These are phyloP conservation scores for Blepharisma undulans DNA, from an alignment of 169 alveolate genomes.

Conservation along the genomic window DNA sequence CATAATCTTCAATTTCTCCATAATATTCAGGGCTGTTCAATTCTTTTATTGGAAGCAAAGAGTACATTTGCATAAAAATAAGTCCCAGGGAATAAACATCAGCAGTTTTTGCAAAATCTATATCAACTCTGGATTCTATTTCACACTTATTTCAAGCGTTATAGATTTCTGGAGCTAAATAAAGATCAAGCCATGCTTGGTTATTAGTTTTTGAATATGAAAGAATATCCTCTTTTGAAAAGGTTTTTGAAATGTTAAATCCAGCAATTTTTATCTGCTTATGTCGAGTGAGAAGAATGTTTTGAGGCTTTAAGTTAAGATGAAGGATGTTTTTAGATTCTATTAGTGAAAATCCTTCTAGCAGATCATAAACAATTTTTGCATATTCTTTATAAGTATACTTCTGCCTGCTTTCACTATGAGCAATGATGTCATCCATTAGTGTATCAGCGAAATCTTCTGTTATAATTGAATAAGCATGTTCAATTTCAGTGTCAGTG, in stretches of 20 bases:
- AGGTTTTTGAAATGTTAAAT: slow-evolving; percentile 43
- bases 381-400: background rate
- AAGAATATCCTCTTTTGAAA: background rate
- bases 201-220: background rate
- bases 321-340: slow-evolving; percentile 53
- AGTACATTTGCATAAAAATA: background rate
- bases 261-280: slow-evolving; percentile 65
- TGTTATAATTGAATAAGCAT: background rate
- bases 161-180: background rate
- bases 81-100: background rate
- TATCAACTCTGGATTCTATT: background rate
- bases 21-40: background rate
- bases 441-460: background rate
- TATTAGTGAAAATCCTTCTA: background rate
- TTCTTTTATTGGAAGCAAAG: background rate
- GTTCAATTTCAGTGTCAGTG: background rate
- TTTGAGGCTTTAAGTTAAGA: slow-evolving; percentile 73
- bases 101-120: background rate
- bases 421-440: background rate
- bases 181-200: background rate
- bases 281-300: slow-evolving; percentile 50
- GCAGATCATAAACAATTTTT: background rate
- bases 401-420: background rate
- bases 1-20: background rate
- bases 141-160: background rate